Conservation (phyloP, 768 basidiomycete genomes). For the Trametes sanguinea region DNA sequence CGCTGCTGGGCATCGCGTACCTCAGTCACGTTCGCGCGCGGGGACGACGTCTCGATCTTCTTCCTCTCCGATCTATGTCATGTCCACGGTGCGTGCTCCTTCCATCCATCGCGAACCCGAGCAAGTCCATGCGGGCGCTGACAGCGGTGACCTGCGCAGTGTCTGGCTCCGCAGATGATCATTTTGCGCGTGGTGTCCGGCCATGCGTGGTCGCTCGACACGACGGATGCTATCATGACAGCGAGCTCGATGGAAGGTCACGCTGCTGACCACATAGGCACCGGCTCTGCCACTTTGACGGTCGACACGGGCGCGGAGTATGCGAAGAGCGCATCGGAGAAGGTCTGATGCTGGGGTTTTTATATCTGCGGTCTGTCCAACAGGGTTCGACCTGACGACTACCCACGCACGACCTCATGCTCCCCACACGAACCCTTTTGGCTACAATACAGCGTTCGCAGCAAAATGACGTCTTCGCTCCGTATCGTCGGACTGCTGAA, state of each 20-base stretch:
- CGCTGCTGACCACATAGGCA: neutral
- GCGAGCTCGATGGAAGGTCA: neutral
- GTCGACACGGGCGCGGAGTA: neutral
- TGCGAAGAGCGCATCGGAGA: neutral
- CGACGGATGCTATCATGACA: neutral
- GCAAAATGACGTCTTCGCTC: too few species aligned
- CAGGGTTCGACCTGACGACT: neutral
- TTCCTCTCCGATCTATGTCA: slow-evolving; percentile 24
- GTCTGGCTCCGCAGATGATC: slow-evolving; percentile 18
- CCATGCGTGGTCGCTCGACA: slow-evolving; percentile 8
- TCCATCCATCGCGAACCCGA: too few species aligned
- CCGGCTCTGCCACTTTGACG: neutral
- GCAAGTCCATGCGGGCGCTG: neutral
- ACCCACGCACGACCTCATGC: too few species aligned
- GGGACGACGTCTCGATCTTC: slow-evolving; percentile 13
- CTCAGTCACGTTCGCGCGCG: slow-evolving; percentile 16
- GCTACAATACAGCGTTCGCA: too few species aligned
- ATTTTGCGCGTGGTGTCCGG: slow-evolving; percentile 8
- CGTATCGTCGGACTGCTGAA: too few species aligned
- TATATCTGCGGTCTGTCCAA: neutral
- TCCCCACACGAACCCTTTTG: too few species aligned
- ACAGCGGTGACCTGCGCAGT: neutral
- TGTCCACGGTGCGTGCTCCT: slow-evolving; percentile 18
- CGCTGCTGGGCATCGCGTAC: slow-evolving; percentile 22
- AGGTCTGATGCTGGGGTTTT: neutral